Base-by-base conservation (phyloP, 2,329 filamentous ascomycete genomes). In the Colletotrichum neosansevieriae region DNA sequence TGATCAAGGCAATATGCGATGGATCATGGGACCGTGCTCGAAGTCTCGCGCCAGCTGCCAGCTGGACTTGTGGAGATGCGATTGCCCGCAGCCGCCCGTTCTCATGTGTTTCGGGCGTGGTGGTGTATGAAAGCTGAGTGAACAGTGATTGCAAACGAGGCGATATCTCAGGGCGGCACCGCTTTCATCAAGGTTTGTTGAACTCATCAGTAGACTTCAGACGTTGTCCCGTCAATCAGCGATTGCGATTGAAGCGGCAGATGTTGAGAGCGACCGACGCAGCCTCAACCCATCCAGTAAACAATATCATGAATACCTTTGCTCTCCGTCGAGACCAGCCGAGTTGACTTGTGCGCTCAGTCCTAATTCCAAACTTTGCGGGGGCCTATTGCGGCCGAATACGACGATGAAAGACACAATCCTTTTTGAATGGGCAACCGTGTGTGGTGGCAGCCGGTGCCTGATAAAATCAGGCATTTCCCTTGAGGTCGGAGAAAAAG, bases 301-400 rank as follows among this genome's bases (percentile, higher is more conserved):
- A 56, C 32, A 50, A 40, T 34, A 36, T 40, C 32, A 47, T 15
- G 24, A 53, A n/a, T 54, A 6, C 36, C n/a, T 38, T 21, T 29
- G 29, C 3, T 4, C 24, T 4, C 4, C 24, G 0, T 24, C 24
- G 4, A 1, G 24, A 24, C 24, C 24, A 24, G 24, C 24, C 19
- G 45, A 42, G 17, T 51, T 42, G 45, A 60, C 58, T 51, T 60
- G 19, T 60, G 58, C 47, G 58, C 21, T 42, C 45, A 34, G 45
- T 45, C 32, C 47, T 34, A 34, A 34, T 13, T 21, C 36, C 58
- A 51, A 42, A 34, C 36, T 32, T 40, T 21, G 15, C n/a, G 19
- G 15, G 47, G 36, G 15, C 21, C 58, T 38, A 4, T 49, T 29
- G 42, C 44, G 12, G 57, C 17, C 32, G 47, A 50, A 40, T 38